Base-by-base conservation (phyloP, 352 stramenopile genomes). In the Phytophthora tentaculata region DNA sequence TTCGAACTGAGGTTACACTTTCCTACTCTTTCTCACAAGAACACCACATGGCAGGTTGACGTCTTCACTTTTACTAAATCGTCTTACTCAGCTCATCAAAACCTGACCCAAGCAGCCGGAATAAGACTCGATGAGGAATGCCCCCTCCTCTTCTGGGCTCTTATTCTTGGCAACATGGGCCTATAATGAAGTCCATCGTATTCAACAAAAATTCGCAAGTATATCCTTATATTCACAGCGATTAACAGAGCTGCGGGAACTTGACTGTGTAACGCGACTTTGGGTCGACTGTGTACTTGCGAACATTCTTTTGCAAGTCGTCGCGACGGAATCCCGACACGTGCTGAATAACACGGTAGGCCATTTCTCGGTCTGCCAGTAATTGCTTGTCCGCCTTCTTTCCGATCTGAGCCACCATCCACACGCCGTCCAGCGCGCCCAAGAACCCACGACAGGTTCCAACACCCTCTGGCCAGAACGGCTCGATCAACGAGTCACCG, bases 401-500 rank as follows among this genome's bases (percentile, higher is more conserved):
- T 28, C 84, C 86, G 28, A 89, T 79, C 72, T 90, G 86, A 13
- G 84, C 74, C 39, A 93, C 76, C 83, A 92, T 91, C 87, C 81
- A 94, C 41, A 83, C 86, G 16, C 71, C 81, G 49, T 96, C 86
- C 39, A 96, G 75, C 8, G 84, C 88, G 20, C 84, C 80, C 50
- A 94, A 75, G 73, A 96, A 96, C 52, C 88, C 88, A 23, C 88
- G 84, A 48, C 89, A 94, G 26, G 84, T 92, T 61, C 88, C 88
- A 10, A 96, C 76, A 6, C 88, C 88, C 53, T 96, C 86, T 3
- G 86, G 88, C 88, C 88, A 96, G 77, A 96, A 96, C 35, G 88
- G 88, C 64, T 96, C 88, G 51, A 96, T 89, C 37, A 96, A 70
- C 39, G 86, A 78, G 48, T 96, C 88, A 24, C 88, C 88, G 23